Conservation (phyloP, 73 alveolate species). For the Uronychia setigera region DNA sequence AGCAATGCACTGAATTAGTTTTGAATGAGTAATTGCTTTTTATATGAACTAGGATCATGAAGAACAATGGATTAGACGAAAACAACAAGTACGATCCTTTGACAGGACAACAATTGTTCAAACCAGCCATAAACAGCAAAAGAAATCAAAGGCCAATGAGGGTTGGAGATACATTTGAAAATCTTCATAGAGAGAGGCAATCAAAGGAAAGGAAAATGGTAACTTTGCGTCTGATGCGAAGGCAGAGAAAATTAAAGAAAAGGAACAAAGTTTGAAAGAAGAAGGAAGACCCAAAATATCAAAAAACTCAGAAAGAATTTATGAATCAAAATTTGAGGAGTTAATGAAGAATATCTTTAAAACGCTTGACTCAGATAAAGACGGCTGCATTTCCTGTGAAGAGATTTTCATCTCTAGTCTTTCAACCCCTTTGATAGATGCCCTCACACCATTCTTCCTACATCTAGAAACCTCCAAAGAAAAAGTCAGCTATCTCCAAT, state of each 20-base stretch:
- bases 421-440: conserved; percentile 21
- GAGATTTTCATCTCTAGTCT: background rate
- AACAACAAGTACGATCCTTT: background rate
- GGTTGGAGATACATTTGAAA: background rate
- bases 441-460: conserved; percentile 53
- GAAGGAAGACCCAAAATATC: background rate
- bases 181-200: background rate
- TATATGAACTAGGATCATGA: background rate
- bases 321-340: background rate
- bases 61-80: background rate
- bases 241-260: background rate
- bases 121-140: background rate
- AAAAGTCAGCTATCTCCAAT: conserved; percentile 45
- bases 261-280: background rate
- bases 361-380: background rate
- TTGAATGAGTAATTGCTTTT: background rate
- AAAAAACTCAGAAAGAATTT: background rate
- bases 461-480: conserved; percentile 63
- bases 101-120: background rate
- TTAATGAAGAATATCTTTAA: background rate
- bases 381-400: background rate
- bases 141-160: background rate
- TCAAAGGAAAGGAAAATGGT: background rate
- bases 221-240: background rate
- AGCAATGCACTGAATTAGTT: background rate